Base-by-base conservation (phyloP, 345 rosid species). In the Eucalyptus cloeziana region DNA sequence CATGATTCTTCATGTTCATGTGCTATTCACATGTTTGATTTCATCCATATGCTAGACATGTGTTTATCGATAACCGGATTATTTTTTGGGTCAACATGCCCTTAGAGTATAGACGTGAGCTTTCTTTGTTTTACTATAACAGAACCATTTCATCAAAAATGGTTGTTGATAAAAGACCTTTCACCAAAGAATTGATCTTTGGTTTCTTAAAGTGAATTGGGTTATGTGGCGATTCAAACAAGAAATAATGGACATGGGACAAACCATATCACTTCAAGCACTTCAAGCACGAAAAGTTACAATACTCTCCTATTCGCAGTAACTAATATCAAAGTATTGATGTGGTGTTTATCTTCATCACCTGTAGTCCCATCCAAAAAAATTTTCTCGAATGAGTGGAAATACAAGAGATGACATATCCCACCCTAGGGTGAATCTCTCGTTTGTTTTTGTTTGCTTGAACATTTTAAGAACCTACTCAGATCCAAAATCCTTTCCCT, bases 331-430 rank as follows among this genome's bases (percentile, higher is more conserved):
- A 19, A 52, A 52, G 1, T 7, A 19, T 0, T 52, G 4, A 52
- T 0, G 2, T 17, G 24, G 0, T 52, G 2, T 7, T 19, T 17
- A 52, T 0, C 0, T 58, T 58, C 14, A 25, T 0, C 0, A 17
- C 56, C 9, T 17, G 3, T 52, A 7, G 2, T 52, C 9, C 9
- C 56, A 52, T 50, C 19, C 7, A 50, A 49, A 45, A 45, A 45
- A 45, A 45, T 1, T 8, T 45, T 51, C 54, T 51, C 0, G 1
- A 2, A 52, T 52, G 56, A 52, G 56, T 52, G 4, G 4, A 52
- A 52, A 52, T 52, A 52, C 1, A 7, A 24, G 62, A 52, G 24
- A 24, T 52, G 56, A 52, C 56, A 52, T 9, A 24, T 52, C 24
- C 56, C 24, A 7, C 24, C 24, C 0, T 52, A 52, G 0, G 56